Conservation (phyloP, 2,329 filamentous ascomycete genomes). For the Fusarium buxicola region DNA sequence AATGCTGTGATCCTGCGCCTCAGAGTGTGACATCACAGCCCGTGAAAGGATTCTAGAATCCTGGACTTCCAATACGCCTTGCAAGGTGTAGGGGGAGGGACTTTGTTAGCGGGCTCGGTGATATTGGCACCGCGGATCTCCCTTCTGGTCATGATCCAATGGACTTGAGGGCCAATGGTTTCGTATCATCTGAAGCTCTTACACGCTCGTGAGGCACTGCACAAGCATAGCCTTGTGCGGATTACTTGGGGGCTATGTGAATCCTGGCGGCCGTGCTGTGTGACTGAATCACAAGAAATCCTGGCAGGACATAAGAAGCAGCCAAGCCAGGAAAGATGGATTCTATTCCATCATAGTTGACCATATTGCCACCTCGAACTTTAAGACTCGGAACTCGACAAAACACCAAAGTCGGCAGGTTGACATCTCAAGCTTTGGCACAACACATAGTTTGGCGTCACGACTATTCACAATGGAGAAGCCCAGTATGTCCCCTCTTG, state of each 20-base stretch:
- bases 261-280: too few relatives aligned
- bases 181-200: too few relatives aligned
- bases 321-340: neutral
- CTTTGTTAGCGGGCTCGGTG: too few relatives aligned
- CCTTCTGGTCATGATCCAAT: too few relatives aligned
- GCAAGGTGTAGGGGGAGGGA: neutral
- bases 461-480: slow-evolving; percentile 33
- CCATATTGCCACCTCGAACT: neutral
- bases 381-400: neutral
- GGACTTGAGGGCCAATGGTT: too few relatives aligned
- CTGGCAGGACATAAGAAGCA: too few relatives aligned
- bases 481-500: slow-evolving; percentile 25
- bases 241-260: too few relatives aligned
- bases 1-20: neutral
- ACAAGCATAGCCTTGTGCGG: too few relatives aligned
- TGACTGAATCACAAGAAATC: too few relatives aligned
- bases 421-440: neutral
- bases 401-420: neutral
- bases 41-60: neutral
- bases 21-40: neutral
- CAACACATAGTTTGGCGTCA: neutral
- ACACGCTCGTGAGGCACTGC: too few relatives aligned
- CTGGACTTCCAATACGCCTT: neutral
- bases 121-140: too few relatives aligned
- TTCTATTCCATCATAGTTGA: neutral